Percentiles rank a stretch among this genome's conserved stretches.
Conservation (phyloP, 495 filamentous ascomycete species). For the Sporormia fimetaria region DNA sequence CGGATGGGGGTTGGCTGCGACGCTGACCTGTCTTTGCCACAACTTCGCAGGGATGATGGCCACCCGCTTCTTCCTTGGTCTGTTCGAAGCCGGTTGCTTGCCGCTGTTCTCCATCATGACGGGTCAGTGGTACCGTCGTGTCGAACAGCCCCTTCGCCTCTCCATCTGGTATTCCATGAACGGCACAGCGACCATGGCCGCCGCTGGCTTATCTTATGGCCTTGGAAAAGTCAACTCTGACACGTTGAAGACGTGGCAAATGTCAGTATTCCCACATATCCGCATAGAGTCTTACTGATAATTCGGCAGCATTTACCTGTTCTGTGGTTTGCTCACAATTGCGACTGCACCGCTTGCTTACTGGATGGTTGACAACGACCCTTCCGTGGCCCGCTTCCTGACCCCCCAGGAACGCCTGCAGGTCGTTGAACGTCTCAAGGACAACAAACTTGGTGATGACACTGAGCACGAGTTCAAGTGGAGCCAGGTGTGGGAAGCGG, state of each 20-base stretch:
- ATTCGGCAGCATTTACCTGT: constrained; percentile 49
- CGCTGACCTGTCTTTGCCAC: constrained; percentile 22
- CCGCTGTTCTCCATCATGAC: constrained; percentile 10
- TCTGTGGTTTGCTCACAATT: constrained; percentile 40
- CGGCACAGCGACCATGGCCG: constrained; percentile 39
- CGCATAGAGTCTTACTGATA: no score
- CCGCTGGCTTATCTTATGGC: constrained; percentile 45
- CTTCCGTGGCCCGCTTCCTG: constrained; percentile 48
- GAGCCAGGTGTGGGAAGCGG: constrained; percentile 51
- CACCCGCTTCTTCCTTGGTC: constrained; percentile 27
- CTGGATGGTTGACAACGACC: constrained; percentile 49
- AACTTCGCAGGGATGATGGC: constrained; percentile 39
- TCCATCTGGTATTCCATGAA: constrained; percentile 51
- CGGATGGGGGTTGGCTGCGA: constrained; percentile 24
- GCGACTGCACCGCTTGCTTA: constrained; percentile 31
- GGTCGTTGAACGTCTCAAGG: constrained; percentile 51
- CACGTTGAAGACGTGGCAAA: constrained; percentile 46
- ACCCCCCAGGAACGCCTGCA: constrained; percentile 47
- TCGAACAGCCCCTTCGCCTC: constrained; percentile 47
- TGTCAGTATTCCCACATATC: no score
- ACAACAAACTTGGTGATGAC: constrained; percentile 52
- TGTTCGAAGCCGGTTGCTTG: constrained; percentile 25
- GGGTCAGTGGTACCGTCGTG: constrained; percentile 44
- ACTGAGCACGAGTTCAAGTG: constrained; percentile 48
- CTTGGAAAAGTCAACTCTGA: constrained; percentile 47